Evolutionary conservation across 2,329 filamentous ascomycete species (phyloP).

Genomic region (Xylaria sp.): DNA sequence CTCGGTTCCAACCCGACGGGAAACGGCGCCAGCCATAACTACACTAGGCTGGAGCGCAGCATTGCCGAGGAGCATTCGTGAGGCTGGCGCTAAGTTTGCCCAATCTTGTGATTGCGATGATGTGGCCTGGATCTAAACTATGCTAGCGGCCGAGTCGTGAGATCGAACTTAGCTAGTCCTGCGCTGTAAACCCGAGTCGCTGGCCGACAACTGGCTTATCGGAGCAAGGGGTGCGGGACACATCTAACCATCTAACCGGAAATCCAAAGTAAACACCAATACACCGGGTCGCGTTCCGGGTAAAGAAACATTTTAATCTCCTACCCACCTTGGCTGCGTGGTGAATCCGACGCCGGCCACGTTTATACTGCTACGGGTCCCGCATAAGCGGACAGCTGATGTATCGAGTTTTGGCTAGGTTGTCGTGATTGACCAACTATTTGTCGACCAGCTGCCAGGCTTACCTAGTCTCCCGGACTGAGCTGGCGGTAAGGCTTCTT

Average conservation of each 20-base stretch:
- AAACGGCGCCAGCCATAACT: conserved; percentile 6
- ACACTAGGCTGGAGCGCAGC: not conserved
- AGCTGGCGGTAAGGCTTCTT: not conserved
- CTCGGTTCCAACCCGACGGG: conserved; percentile 22
- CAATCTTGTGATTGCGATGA: not conserved
- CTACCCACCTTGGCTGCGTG: conserved; percentile 23
- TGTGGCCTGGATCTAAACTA: conserved; percentile 8
- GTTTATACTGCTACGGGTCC: conserved; percentile 17
- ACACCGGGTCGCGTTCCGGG: too few species aligned
- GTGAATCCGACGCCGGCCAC: conserved; percentile 23
- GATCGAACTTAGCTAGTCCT: not conserved
- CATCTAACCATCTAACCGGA: not conserved
- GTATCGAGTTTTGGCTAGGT: not conserved
- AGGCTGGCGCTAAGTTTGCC: not conserved
- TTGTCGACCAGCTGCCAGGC: not conserved
- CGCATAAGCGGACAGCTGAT: conserved; percentile 16
- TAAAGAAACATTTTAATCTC: not conserved
- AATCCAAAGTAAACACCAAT: too few species aligned
- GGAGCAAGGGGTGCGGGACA: conserved; percentile 1
- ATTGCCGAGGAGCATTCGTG: not conserved
- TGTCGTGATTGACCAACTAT: conserved; percentile 1
- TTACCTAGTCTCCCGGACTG: not conserved
- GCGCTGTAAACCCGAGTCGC: conserved; percentile 1
- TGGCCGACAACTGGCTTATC: conserved; percentile 4
- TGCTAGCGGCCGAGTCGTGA: conserved; percentile 3